Conservation (phyloP, 805 yeast genomes). For the Starmerella davenportii region DNA sequence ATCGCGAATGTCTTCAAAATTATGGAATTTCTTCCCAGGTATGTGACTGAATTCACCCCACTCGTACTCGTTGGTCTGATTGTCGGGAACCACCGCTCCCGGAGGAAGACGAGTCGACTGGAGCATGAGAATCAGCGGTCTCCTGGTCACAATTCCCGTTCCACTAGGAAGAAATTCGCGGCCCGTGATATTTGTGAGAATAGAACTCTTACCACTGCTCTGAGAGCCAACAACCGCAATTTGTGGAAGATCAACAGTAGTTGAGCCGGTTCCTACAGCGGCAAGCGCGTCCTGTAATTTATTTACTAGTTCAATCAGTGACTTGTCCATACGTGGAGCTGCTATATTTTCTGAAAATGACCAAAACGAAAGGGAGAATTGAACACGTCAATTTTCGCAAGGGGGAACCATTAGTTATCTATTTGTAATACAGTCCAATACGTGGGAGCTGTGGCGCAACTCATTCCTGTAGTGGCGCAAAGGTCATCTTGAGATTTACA, state of each 20-base stretch:
- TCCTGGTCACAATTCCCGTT: conserved; percentile 79
- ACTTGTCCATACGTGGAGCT: conserved; percentile 41
- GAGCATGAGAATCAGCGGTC: conserved; percentile 67
- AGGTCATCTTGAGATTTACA: too few relatives aligned
- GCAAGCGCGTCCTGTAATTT: conserved; percentile 81
- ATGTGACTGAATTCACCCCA: conserved; percentile 96
- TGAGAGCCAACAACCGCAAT: conserved; percentile 86
- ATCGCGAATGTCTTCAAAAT: conserved; percentile 71
- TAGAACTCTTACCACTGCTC: conserved; percentile 77
- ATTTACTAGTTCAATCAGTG: conserved; percentile 67
- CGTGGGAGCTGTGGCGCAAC: too few relatives aligned
- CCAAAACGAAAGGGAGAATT: too few relatives aligned
- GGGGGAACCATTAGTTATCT: too few relatives aligned
- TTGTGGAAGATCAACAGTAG: conserved; percentile 72
- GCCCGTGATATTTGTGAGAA: conserved; percentile 77
- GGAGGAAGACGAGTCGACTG: conserved; percentile 34
- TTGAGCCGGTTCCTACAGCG: conserved; percentile 64
- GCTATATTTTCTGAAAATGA: background rate
- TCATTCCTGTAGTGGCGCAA: too few relatives aligned
- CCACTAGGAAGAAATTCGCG: conserved; percentile 80
- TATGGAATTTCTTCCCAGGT: conserved; percentile 72
- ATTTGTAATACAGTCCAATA: too few relatives aligned
- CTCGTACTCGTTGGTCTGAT: conserved; percentile 33
- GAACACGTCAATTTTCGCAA: too few relatives aligned
- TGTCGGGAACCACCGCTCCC: conserved; percentile 20